Evolutionary conservation across 2,329 filamentous ascomycete species (phyloP).

Genomic region (Colletotrichum viniferum): DNA sequence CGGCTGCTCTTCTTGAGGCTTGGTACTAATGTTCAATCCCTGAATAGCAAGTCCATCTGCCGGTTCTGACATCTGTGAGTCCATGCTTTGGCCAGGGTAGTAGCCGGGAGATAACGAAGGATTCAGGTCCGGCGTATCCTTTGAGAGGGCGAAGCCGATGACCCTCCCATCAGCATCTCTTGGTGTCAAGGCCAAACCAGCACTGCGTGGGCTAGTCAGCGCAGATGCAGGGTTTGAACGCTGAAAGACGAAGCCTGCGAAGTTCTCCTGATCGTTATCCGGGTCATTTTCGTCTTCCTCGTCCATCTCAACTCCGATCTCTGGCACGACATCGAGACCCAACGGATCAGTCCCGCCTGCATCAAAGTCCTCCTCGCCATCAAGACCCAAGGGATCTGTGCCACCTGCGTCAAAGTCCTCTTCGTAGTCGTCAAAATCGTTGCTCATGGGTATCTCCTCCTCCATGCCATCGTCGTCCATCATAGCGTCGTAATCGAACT

Average conservation of each 20-base stretch:
- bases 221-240: constrained; percentile 57
- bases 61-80: constrained; percentile 20
- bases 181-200: constrained; percentile 54
- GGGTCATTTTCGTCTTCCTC: constrained; percentile 43
- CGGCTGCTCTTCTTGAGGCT: neutral
- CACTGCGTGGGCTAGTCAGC: constrained; percentile 53
- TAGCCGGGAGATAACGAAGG: neutral
- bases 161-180: constrained; percentile 58
- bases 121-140: constrained; percentile 42
- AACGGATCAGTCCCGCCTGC: neutral
- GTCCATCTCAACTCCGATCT: constrained; percentile 18
- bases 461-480: constrained; percentile 70
- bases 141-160: constrained; percentile 62
- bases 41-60: constrained; percentile 50
- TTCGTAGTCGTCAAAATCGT: constrained; percentile 49
- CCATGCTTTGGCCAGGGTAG: neutral
- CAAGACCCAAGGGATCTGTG: constrained; percentile 26
- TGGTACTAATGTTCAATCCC: constrained; percentile 28
- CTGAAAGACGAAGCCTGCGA: constrained; percentile 64
- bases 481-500: constrained; percentile 68
- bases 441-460: constrained; percentile 67
- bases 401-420: constrained; percentile 26
- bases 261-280: constrained; percentile 64
- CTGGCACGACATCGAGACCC: constrained; percentile 1
- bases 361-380: neutral